Base-by-base conservation (phyloP, 2,329 filamentous ascomycete genomes). In the Talaromyces amestolkiae region DNA sequence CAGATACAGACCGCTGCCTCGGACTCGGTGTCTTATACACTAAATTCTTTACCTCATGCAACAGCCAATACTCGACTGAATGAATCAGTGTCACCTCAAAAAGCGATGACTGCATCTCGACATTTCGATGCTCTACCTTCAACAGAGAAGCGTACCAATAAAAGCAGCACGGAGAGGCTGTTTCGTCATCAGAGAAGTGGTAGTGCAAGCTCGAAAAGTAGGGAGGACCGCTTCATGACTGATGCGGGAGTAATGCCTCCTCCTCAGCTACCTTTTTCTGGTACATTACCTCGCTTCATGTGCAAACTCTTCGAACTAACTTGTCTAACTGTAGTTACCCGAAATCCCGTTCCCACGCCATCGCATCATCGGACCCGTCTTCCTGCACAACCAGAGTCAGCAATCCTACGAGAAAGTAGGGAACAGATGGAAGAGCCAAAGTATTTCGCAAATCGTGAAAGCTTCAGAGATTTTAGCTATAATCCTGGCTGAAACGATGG, bases 1-100 rank as follows among this genome's bases (percentile, higher is more conserved):
- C 81, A 85, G 13, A 82, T 87, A 65, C 83, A 85, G 63, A 78
- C 78, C 19, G 85, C 85, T 7, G 85, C 85, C 22, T 84, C 83
- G 2, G 80, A 87, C 59, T 79, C 82, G 11, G 82, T 81, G 2
- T 80, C 82, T 3, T 76, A 83, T 37, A 76, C 81, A 1, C 69
- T 86, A 17, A 76, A 81, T 49, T 76, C 76, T 5, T 69, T 78
- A 33, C 69, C 68, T 13, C 58, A 67, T 2, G 64, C 72, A 37
- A 70, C 65, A 53, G 17, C 2, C 61, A 68, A 65, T 58, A 37
- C 37, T 47, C 61, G 58, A 51, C 35, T 54, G 31, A 41, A 54
- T 66, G 58, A 22, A 35, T 68, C 69, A 17, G 68, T 65, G 11
- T 69, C 69, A 24, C 74, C 72, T 15, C 72, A 74, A 37, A 72